Evolutionary conservation across 164 flowering plant genomes (phyloP).

Genomic region (Annona squamosa): DNA sequence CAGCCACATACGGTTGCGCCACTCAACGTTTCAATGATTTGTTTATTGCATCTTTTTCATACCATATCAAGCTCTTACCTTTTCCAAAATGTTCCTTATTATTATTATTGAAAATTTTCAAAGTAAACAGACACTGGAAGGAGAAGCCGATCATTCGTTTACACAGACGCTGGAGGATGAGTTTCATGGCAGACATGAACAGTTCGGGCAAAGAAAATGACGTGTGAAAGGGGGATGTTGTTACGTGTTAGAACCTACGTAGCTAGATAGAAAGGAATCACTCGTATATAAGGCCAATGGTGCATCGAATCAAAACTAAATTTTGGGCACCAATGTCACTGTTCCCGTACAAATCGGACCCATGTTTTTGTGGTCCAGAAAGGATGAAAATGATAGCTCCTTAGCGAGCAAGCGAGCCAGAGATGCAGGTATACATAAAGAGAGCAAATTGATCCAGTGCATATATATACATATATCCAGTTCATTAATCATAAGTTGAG

Average conservation of each 20-base stretch:
- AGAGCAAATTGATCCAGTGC: too few species aligned
- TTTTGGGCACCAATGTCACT: neutral
- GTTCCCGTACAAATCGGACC: neutral
- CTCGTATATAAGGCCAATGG: neutral
- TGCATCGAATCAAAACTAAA: neutral
- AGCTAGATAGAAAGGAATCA: neutral
- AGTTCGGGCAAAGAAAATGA: neutral
- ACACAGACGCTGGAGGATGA: neutral
- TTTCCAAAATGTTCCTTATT: too few species aligned
- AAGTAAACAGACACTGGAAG: neutral
- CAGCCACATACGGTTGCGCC: too few species aligned
- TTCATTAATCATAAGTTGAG: too few species aligned
- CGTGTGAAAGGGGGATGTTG: neutral
- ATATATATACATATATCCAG: too few species aligned
- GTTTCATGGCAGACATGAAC: conserved; percentile 3
- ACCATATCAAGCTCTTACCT: too few species aligned
- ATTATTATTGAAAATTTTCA: too few species aligned
- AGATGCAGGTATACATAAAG: too few species aligned
- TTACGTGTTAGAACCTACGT: neutral
- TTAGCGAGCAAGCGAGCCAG: too few species aligned
- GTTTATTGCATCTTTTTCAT: too few species aligned
- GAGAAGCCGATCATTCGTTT: neutral
- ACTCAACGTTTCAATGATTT: too few species aligned
- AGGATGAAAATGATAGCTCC: neutral
- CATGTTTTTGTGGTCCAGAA: neutral